Evolutionary conservation across 176 grass and related monocot species (phyloP).

Genomic region (Phyllostachys edulis): DNA sequence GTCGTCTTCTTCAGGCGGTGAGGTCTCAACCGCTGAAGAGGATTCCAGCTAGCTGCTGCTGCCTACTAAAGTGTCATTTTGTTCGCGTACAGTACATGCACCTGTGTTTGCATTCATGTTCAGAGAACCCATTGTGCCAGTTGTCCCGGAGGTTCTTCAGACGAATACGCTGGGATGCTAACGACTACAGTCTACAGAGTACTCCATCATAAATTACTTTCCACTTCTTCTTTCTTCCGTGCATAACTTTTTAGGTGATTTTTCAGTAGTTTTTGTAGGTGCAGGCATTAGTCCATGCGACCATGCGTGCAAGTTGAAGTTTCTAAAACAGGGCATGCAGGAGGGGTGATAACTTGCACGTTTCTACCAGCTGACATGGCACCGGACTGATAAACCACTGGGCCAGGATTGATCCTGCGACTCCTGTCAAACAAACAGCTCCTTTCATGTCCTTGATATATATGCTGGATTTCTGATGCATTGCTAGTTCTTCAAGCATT

Average conservation of each 20-base stretch:
- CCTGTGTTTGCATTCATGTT: neutral
- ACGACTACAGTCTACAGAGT: neutral
- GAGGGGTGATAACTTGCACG: neutral
- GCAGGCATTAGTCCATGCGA: neutral
- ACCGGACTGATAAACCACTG: no score
- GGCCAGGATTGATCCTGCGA: neutral
- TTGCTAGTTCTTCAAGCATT: neutral
- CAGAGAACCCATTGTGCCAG: neutral
- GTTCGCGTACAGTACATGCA: neutral
- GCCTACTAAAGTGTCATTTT: neutral
- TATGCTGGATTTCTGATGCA: neutral
- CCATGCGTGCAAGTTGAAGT: neutral
- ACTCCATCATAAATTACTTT: neutral
- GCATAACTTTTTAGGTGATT: neutral
- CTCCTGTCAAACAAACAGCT: neutral
- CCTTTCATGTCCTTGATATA: neutral
- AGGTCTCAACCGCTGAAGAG: neutral
- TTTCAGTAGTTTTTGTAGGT: neutral
- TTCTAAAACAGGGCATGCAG: neutral
- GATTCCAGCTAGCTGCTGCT: neutral
- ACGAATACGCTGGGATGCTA: neutral
- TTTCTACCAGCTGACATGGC: neutral
- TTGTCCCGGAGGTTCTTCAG: neutral
- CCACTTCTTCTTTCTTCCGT: neutral
- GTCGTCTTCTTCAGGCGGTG: neutral